phyloP scores from a whole-genome alignment of 2,329 filamentous ascomycete genomes.

The Trichoderma sp. region DNA sequence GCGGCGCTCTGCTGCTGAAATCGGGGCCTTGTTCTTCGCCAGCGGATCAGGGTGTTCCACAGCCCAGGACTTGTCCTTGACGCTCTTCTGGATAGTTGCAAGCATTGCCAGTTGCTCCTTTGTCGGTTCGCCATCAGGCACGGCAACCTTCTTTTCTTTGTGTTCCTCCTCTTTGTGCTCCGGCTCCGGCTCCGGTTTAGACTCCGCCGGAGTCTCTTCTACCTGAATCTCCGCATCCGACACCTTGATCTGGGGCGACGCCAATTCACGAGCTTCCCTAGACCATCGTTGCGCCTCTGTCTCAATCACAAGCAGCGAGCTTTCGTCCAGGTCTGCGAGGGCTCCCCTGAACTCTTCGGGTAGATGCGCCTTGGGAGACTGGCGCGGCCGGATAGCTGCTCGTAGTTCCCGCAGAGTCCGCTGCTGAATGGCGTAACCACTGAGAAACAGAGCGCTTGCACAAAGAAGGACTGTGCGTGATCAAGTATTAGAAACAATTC shows the following conservation, averaged over 20 bases:
- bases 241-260: constrained; percentile 25
- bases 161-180: constrained; percentile 24
- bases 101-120: constrained; percentile 36
- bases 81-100: constrained; percentile 35
- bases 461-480: constrained; percentile 65
- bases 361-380: constrained; percentile 51
- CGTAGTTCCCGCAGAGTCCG: constrained; percentile 78
- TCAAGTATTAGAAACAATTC: neutral
- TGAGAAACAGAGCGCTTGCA: constrained; percentile 80
- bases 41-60: constrained; percentile 40
- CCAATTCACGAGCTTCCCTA: constrained; percentile 24
- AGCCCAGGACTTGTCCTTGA: constrained; percentile 37
- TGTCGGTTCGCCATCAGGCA: constrained; percentile 24
- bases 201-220: neutral
- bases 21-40: constrained; percentile 46
- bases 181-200: constrained; percentile 29
- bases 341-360: constrained; percentile 52
- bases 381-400: constrained; percentile 61
- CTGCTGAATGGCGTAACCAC: constrained; percentile 86
- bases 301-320: constrained; percentile 44
- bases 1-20: constrained; percentile 56
- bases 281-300: constrained; percentile 37
- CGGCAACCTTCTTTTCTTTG: neutral
- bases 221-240: constrained; percentile 35
- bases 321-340: constrained; percentile 50